A percentile compares a stretch with the other conserved stretches of the same genome.
Conservation (phyloP, 345 rosid genomes). For the Toxicodendron radicans region DNA sequence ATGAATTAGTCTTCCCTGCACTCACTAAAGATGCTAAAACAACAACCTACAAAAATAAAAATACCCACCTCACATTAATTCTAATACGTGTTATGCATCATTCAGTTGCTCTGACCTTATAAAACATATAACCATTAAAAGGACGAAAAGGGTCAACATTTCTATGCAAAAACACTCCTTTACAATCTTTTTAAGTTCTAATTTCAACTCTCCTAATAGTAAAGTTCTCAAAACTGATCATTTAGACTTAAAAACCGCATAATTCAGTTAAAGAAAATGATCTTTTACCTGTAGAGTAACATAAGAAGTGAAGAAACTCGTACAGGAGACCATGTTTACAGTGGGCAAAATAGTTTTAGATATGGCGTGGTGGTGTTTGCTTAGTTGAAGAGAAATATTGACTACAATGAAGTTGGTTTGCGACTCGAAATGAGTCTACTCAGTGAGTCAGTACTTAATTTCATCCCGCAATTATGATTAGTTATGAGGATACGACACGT, state of each 20-base stretch:
- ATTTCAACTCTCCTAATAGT: background rate
- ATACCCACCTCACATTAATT: slow-evolving; percentile 12
- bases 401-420: background rate
- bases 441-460: background rate
- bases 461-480: background rate
- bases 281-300: slow-evolving; percentile 39
- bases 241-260: background rate
- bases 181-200: background rate
- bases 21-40: slow-evolving; percentile 27
- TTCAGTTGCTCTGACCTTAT: background rate
- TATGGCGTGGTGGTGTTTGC: background rate
- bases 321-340: slow-evolving; percentile 24
- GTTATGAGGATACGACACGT: slow-evolving; percentile 27
- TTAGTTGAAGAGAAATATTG: background rate
- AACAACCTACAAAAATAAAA: slow-evolving; percentile 40
- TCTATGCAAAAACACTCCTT: background rate
- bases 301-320: slow-evolving; percentile 19
- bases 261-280: slow-evolving; percentile 3
- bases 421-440: background rate
- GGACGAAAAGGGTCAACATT: background rate
- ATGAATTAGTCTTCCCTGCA: slow-evolving; percentile 26
- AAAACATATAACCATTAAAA: background rate
- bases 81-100: background rate
- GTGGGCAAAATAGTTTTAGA: background rate
- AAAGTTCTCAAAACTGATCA: background rate